Evolutionary conservation across 2,329 filamentous ascomycete genomes (phyloP).

Genomic region (Bipolaris cookei): DNA sequence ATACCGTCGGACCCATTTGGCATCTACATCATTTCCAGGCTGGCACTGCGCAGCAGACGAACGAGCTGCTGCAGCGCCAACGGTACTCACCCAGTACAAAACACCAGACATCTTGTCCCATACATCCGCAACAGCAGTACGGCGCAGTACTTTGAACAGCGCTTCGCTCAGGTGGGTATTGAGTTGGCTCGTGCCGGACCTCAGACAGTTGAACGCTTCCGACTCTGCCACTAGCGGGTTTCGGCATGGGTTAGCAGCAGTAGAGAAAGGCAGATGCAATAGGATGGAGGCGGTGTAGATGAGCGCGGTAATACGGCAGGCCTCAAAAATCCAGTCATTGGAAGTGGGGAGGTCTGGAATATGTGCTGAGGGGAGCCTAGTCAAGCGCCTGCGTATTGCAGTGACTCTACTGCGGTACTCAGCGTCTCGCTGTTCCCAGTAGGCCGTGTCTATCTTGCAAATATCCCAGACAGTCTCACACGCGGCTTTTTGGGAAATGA

Average conservation of each 20-base stretch:
- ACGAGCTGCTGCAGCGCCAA: conserved; percentile 42
- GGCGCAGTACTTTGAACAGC: conserved; percentile 32
- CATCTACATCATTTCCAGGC: background rate
- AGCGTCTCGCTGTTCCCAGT: background rate
- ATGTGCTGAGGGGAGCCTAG: conserved; percentile 32
- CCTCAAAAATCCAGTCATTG: conserved; percentile 44
- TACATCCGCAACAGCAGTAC: conserved; percentile 32
- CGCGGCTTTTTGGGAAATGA: conserved; percentile 21
- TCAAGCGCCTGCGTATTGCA: conserved; percentile 27
- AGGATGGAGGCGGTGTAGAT: conserved; percentile 44
- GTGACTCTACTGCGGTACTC: conserved; percentile 24
- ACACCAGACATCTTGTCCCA: conserved; percentile 46
- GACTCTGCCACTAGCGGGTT: conserved; percentile 18
- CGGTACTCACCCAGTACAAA: conserved; percentile 43
- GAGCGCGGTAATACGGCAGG: conserved; percentile 43
- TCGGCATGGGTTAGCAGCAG: conserved; percentile 29
- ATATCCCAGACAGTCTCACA: conserved; percentile 8
- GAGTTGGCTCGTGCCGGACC: conserved; percentile 1
- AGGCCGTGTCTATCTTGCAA: conserved; percentile 7
- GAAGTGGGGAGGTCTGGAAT: conserved; percentile 25
- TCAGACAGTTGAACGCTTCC: background rate
- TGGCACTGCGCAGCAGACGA: background rate
- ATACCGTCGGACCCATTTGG: conserved; percentile 34
- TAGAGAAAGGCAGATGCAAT: conserved; percentile 35
- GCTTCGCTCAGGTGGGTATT: conserved; percentile 26